Conservation (phyloP, 2,329 filamentous ascomycete genomes). For the Uncinocarpus reesii region DNA sequence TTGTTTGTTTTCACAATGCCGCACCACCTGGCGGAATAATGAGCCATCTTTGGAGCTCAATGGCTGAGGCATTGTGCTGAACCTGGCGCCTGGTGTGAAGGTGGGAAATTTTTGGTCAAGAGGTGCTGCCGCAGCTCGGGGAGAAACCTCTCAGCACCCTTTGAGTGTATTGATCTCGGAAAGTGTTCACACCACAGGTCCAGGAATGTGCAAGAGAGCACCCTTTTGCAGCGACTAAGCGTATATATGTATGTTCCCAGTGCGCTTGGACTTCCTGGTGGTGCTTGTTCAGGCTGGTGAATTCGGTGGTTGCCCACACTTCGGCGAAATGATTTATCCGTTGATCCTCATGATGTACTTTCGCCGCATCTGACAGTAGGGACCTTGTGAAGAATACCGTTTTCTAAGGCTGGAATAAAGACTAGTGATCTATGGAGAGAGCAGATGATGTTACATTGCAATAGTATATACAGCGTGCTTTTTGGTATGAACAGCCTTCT, state of each 20-base stretch:
- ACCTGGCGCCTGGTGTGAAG: neutral
- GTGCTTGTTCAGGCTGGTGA: too few relatives aligned
- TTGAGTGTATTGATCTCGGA: neutral
- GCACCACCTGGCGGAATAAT: constrained; percentile 89
- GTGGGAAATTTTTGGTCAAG: neutral
- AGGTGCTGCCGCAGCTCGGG: neutral
- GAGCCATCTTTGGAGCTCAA: constrained; percentile 72
- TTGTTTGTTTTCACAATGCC: constrained; percentile 95
- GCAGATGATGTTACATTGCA: too few relatives aligned
- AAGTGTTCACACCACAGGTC: neutral
- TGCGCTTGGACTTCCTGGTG: neutral
- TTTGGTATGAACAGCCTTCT: too few relatives aligned
- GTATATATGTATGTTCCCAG: too few relatives aligned
- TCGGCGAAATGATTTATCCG: constrained; percentile 8
- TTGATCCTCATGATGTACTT: neutral
- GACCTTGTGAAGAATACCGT: too few relatives aligned
- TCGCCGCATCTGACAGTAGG: too few relatives aligned
- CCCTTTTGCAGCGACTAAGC: too few relatives aligned
- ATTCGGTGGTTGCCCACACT: neutral
- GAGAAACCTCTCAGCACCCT: neutral
- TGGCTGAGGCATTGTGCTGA: constrained; percentile 37
- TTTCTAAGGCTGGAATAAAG: too few relatives aligned
- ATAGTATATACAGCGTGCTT: too few relatives aligned
- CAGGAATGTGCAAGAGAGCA: neutral
- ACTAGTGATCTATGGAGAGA: too few relatives aligned